Percentiles rank a stretch among this genome's conserved stretches.
phyloP scores from a whole-genome alignment of 805 yeast species.

The Hanseniaspora pseudoguilliermondii region DNA sequence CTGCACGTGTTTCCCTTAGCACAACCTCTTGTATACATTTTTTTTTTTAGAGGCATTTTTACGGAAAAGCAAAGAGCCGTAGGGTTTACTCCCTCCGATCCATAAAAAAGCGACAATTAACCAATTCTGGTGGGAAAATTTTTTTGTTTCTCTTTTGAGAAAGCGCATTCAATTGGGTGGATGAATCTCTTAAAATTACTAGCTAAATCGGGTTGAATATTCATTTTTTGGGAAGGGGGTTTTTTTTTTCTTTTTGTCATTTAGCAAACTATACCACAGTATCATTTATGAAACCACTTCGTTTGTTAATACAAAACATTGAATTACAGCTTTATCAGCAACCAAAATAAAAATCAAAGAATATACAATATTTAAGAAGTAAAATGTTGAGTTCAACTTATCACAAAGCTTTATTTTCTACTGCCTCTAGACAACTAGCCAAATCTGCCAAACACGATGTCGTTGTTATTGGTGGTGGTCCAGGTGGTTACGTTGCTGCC shows the following conservation, averaged over 20 bases:
- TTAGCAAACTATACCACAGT: no score
- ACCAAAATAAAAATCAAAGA: not conserved
- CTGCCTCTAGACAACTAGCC: constrained; percentile 17
- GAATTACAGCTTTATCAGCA: not conserved
- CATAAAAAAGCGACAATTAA: no score
- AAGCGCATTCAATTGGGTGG: no score
- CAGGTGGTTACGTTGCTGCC: constrained; percentile 99
- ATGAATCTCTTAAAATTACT: no score
- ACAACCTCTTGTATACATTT: not conserved
- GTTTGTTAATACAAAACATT: no score
- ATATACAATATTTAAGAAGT: not conserved
- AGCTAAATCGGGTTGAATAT: no score
- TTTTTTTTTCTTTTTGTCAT: no score
- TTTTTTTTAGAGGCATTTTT: not conserved
- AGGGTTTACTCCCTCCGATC: not conserved
- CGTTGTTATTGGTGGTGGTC: constrained; percentile 97
- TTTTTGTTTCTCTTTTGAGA: not conserved
- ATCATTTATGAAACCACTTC: no score
- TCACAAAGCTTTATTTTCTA: constrained; percentile 13
- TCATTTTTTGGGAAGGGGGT: no score
- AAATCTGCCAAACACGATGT: constrained; percentile 58
- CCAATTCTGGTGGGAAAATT: not conserved
- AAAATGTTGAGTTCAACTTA: constrained; percentile 13
- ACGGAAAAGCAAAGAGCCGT: constrained; percentile 4
- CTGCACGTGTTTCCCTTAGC: not conserved